Percentiles rank a stretch among this genome's conserved stretches.
These are phyloP conservation scores for Sanghuangporus baumii DNA, from an alignment of 1,284 basidiomycete species.

Conservation along the genomic window DNA sequence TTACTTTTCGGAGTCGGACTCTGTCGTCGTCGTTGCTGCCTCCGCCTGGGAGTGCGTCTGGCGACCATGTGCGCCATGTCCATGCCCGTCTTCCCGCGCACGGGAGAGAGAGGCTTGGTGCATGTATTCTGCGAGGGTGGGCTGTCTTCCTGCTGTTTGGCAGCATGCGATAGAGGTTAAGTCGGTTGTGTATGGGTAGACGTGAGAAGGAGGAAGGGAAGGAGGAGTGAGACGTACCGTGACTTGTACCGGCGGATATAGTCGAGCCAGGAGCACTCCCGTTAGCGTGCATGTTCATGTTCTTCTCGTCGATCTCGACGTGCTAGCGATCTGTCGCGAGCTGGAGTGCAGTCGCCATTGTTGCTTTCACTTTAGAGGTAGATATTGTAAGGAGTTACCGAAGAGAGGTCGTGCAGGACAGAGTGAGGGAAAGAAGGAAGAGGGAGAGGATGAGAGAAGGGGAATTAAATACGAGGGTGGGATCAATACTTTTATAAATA, in stretches of 20 bases:
- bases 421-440: not conserved
- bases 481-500: too few relatives aligned
- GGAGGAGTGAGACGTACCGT: not conserved
- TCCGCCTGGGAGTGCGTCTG: too few relatives aligned
- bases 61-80: not conserved
- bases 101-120: conserved; percentile 8
- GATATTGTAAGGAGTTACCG: not conserved
- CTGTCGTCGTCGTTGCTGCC: not conserved
- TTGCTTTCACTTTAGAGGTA: too few relatives aligned
- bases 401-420: not conserved
- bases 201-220: not conserved
- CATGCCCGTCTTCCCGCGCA: conserved; percentile 3
- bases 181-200: not conserved
- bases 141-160: not conserved
- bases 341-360: conserved; percentile 14
- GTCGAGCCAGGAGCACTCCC: not conserved
- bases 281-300: not conserved
- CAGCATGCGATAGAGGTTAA: too few relatives aligned
- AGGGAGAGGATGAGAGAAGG: not conserved
- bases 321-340: conserved; percentile 12
- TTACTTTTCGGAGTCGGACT: not conserved
- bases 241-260: not conserved
- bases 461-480: not conserved
- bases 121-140: conserved; percentile 10
- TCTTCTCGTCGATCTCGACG: conserved; percentile 10